Base-by-base conservation (phyloP, 2,329 filamentous ascomycete genomes). In the Beauveria sp. region DNA sequence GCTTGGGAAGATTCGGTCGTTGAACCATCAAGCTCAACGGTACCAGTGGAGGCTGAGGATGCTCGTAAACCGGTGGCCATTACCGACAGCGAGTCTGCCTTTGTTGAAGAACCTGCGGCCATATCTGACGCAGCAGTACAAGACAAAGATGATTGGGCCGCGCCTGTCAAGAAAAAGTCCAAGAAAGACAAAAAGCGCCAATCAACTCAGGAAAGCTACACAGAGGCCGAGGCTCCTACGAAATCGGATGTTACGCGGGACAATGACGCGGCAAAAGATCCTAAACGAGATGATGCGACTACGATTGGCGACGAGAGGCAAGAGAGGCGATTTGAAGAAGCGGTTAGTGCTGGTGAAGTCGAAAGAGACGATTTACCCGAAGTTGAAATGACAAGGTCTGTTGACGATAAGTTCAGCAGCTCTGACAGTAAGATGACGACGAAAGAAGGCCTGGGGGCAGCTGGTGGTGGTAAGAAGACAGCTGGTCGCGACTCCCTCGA, bases 151-250 rank as follows among this genome's bases (percentile, higher is more conserved):
- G 26, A 58, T 57, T 56, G 46, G 53, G 24, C 45, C 50, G 24
- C 42, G 14, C 49, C 61, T n/a, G 26, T 12, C 28, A 62, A 54
- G 34, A 63, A 65, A 50, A 66, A 66, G 62, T 68, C 69, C 53
- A 74, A 75, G 65, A 74, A 74, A 57, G 74, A 71, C 50, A 78
- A 74, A 70, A 78, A 74, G 57, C 58, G 58, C 54, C 63, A 67
- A 66, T 67, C 67, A 66, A 65, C 40, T 6, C 38, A 59, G 14
- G 63, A 66, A 30, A 30, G 2, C 3, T n/a, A 8, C 20, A 3
- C 52, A 8, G 26, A 43, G 4, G 24, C 30, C 28, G 47, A 57
- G n/a, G 45, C 43, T 28, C 55, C 63, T 52, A 66, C 65, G 47
- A 63, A 64, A 60, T 34, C 34, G 7, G 63, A 57, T 58, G 67